phyloP scores from a whole-genome alignment of 2,329 filamentous ascomycete species.

The Metarhizium robertsii region DNA sequence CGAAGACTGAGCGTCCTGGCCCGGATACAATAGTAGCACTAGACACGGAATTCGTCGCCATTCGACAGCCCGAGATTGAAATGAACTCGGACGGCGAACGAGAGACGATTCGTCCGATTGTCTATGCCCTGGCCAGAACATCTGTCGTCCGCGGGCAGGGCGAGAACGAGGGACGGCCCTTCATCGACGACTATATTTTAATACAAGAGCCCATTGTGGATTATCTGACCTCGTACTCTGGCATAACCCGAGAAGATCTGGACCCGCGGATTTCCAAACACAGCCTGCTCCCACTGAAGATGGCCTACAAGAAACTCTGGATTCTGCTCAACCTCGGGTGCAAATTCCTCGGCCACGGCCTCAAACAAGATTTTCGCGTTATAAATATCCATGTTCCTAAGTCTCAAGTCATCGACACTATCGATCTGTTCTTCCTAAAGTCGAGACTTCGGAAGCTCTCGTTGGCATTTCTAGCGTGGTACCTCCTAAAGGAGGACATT shows the following conservation, averaged over 20 bases:
- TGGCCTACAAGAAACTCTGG: constrained; percentile 97
- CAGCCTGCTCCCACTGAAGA: constrained; percentile 77
- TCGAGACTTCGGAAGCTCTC: constrained; percentile 77
- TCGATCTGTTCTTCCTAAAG: constrained; percentile 80
- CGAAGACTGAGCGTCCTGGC: constrained; percentile 54
- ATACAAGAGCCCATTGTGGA: constrained; percentile 89
- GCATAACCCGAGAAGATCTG: constrained; percentile 77
- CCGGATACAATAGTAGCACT: constrained; percentile 73
- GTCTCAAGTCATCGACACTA: constrained; percentile 86
- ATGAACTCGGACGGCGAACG: constrained; percentile 91
- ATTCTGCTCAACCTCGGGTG: constrained; percentile 89
- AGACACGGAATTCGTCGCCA: constrained; percentile 91
- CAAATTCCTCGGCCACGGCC: constrained; percentile 85
- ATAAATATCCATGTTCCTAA: constrained; percentile 96
- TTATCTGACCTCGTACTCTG: constrained; percentile 89
- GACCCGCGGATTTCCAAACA: constrained; percentile 71
- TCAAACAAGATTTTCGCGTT: constrained; percentile 93
- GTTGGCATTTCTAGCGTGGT: constrained; percentile 85
- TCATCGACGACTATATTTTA: constrained; percentile 95
- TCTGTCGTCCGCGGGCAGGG: constrained; percentile 80
- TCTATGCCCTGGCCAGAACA: constrained; percentile 84
- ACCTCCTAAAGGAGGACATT: constrained; percentile 85
- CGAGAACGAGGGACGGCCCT: constrained; percentile 69
- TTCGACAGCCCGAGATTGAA: constrained; percentile 89
- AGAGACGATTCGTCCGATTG: constrained; percentile 83